Evolutionary conservation across 1,139 yeast species (phyloP).

Genomic region (Kodamaea fungicola): DNA sequence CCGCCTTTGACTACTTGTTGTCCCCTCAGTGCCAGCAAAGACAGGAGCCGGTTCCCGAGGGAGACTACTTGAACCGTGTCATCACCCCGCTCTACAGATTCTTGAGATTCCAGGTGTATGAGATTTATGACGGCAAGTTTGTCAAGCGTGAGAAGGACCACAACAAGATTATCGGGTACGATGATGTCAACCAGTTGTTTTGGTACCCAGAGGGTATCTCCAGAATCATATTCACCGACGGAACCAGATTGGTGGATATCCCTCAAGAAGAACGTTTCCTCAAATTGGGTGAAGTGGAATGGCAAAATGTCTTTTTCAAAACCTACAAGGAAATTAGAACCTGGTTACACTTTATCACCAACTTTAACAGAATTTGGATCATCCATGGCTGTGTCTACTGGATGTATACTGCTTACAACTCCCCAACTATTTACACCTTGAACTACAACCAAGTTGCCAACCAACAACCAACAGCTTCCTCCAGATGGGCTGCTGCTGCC

Average conservation of each 20-base stretch:
- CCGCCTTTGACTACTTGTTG: constrained; percentile 82
- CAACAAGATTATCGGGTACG: constrained; percentile 91
- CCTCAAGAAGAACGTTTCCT: constrained; percentile 87
- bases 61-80: constrained; percentile 88
- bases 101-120: constrained; percentile 93
- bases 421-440: constrained; percentile 87
- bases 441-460: constrained; percentile 79
- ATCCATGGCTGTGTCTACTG: constrained; percentile 86
- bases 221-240: constrained; percentile 86
- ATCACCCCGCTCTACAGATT: constrained; percentile 89
- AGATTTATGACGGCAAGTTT: constrained; percentile 89
- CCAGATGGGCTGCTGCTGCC: constrained; percentile 90
- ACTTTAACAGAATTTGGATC: constrained; percentile 97
- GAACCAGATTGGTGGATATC: constrained; percentile 84
- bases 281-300: constrained; percentile 86
- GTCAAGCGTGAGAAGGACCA: constrained; percentile 98
- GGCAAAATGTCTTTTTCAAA: constrained; percentile 92
- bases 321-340: constrained; percentile 96
- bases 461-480: constrained; percentile 82
- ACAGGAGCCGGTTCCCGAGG: constrained; percentile 90
- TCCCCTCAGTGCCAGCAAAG: constrained; percentile 91
- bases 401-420: constrained; percentile 92
- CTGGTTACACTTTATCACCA: constrained; percentile 94
- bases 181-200: constrained; percentile 96
- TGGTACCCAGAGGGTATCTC: constrained; percentile 99